Conservation (phyloP, 2,329 filamentous ascomycete genomes). For the Diaporthe ampelina region DNA sequence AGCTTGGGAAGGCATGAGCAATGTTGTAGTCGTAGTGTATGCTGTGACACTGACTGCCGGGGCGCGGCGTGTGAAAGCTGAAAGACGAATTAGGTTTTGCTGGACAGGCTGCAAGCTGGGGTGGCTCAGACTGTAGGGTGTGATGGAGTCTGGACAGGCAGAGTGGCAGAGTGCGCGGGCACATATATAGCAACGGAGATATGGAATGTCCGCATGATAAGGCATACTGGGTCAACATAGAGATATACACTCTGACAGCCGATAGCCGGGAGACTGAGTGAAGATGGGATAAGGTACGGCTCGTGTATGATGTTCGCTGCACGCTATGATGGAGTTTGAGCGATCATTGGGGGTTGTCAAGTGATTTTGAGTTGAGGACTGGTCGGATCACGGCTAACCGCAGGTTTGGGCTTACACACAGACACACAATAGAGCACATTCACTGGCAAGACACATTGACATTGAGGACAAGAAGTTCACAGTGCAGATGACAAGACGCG, state of each 20-base stretch:
- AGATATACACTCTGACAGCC: neutral
- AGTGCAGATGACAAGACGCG: neutral
- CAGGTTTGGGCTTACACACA: conserved; percentile 6
- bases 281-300: conserved; percentile 3
- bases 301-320: conserved; percentile 14
- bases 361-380: conserved; percentile 14
- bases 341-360: conserved; percentile 3
- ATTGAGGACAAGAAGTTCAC: neutral
- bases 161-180: conserved; percentile 7
- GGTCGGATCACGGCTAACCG: conserved; percentile 19
- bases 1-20: neutral
- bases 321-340: conserved; percentile 30
- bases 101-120: conserved; percentile 6
- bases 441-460: neutral
- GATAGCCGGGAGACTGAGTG: neutral
- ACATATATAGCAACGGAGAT: neutral
- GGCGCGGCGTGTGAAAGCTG: conserved; percentile 7
- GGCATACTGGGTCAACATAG: neutral
- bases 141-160: neutral
- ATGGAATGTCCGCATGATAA: conserved; percentile 9
- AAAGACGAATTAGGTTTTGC: conserved; percentile 12
- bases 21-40: neutral
- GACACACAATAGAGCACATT: neutral
- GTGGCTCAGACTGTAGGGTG: conserved; percentile 12
- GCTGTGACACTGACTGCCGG: conserved; percentile 19